Evolutionary conservation across 495 filamentous ascomycete species (phyloP).

Genomic region (Thermochaetoides thermophila): DNA sequence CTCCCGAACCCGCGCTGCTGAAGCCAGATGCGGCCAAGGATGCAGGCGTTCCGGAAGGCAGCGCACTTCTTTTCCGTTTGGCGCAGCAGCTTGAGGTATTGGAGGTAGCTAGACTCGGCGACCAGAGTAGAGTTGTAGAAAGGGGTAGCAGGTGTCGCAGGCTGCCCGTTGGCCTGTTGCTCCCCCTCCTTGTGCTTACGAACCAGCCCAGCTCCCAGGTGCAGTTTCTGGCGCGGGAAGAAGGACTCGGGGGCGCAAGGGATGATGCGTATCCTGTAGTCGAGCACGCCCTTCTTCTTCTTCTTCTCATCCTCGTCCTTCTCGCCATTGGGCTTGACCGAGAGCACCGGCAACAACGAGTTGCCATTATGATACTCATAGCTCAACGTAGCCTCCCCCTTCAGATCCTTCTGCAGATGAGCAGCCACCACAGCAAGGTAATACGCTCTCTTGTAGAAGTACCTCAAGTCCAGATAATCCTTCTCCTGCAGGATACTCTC

Average conservation of each 20-base stretch:
- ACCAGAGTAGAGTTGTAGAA: constrained; percentile 80
- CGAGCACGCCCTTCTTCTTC: constrained; percentile 13
- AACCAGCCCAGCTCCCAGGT: constrained; percentile 55
- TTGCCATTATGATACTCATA: constrained; percentile 67
- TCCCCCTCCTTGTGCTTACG: constrained; percentile 32
- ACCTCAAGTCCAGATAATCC: constrained; percentile 84
- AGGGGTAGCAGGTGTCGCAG: too few species aligned
- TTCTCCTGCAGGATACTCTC: constrained; percentile 71
- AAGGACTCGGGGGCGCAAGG: constrained; percentile 48
- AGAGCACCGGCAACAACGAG: constrained; percentile 55
- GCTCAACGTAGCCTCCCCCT: constrained; percentile 36
- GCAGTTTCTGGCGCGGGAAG: constrained; percentile 54
- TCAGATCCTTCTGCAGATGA: constrained; percentile 43
- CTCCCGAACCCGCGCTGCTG: constrained; percentile 70
- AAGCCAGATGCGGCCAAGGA: constrained; percentile 78
- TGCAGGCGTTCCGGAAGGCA: constrained; percentile 65
- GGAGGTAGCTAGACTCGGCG: constrained; percentile 56
- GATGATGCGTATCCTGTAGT: constrained; percentile 61
- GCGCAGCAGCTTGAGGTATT: constrained; percentile 61
- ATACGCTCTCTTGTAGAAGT: constrained; percentile 88
- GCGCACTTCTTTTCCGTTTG: constrained; percentile 47
- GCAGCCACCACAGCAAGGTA: constrained; percentile 71
- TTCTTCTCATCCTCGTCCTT: constrained; percentile 4
- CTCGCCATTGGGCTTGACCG: constrained; percentile 25
- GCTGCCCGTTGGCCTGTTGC: constrained; percentile 18